These are phyloP conservation scores for Rhododendron simsii DNA, from an alignment of 148 eudicot species.

Conservation along the genomic window DNA sequence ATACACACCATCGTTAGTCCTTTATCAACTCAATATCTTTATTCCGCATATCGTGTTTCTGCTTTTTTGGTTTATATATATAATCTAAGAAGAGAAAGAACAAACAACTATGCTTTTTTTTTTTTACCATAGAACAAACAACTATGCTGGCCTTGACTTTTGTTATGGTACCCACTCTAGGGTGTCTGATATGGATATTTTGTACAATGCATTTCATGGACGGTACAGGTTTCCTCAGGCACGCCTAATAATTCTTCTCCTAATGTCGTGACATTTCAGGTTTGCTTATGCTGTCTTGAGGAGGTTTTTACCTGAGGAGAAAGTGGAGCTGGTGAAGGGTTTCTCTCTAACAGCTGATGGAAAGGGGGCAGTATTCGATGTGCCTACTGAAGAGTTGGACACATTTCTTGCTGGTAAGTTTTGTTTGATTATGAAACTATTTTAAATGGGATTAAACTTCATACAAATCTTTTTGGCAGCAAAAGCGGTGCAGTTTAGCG, in stretches of 20 bases:
- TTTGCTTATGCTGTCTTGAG: slow-evolving; percentile 53
- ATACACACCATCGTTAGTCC: slow-evolving; percentile 73
- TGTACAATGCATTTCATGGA: neutral
- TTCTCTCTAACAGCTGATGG: slow-evolving; percentile 74
- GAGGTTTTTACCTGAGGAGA: slow-evolving; percentile 77
- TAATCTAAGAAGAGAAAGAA: neutral
- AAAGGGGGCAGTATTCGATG: slow-evolving; percentile 77
- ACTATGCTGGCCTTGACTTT: neutral
- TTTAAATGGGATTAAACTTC: neutral
- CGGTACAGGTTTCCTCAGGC: neutral
- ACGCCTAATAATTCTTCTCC: neutral
- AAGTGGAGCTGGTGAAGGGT: slow-evolving; percentile 67
- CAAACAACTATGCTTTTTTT: neutral
- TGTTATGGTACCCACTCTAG: neutral
- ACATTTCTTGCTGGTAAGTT: slow-evolving; percentile 57
- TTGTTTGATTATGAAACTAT: neutral
- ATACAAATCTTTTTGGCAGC: neutral
- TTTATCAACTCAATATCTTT: neutral
- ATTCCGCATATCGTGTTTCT: neutral
- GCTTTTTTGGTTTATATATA: neutral
- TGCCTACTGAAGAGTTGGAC: slow-evolving; percentile 60
- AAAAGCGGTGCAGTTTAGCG: neutral
- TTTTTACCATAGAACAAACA: neutral
- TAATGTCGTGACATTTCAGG: slow-evolving; percentile 27
- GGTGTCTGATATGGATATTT: neutral